Evolutionary conservation across 2,329 filamentous ascomycete species (phyloP).

Genomic region (Botryotinia globosa): DNA sequence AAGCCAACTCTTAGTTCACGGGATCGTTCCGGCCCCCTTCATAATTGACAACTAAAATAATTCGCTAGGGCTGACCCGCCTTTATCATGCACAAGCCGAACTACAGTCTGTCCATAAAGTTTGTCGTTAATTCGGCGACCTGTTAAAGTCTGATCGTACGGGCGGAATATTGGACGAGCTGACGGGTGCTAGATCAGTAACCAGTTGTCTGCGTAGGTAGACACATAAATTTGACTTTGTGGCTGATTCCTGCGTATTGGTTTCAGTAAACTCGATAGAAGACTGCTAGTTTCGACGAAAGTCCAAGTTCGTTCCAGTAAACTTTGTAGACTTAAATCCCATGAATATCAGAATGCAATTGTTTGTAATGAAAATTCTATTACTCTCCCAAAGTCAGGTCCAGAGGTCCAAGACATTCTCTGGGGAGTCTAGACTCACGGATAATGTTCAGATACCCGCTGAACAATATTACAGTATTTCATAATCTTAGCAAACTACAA

Average conservation of each 20-base stretch:
- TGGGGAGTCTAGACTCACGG: background rate
- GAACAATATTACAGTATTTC: background rate
- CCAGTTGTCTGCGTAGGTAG: background rate
- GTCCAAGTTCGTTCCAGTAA: background rate
- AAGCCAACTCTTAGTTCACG: background rate
- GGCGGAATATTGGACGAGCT: background rate
- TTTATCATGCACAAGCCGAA: slow-evolving; percentile 5
- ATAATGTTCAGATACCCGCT: background rate
- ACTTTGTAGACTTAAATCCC: background rate
- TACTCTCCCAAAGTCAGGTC: background rate
- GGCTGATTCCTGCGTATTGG: background rate
- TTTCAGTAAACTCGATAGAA: background rate
- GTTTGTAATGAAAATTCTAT: background rate
- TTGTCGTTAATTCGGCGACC: background rate
- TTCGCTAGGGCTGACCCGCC: slow-evolving; percentile 10
- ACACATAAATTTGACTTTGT: background rate
- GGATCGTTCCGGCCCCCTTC: background rate
- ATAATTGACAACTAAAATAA: background rate
- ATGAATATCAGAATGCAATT: background rate
- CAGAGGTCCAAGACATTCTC: background rate
- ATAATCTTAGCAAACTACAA: background rate
- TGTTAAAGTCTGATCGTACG: background rate
- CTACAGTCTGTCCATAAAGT: background rate
- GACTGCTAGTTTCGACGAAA: background rate
- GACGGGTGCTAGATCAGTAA: background rate